Base-by-base conservation (phyloP, 1,284 basidiomycete species). In the Ceratobasidium sp. region DNA sequence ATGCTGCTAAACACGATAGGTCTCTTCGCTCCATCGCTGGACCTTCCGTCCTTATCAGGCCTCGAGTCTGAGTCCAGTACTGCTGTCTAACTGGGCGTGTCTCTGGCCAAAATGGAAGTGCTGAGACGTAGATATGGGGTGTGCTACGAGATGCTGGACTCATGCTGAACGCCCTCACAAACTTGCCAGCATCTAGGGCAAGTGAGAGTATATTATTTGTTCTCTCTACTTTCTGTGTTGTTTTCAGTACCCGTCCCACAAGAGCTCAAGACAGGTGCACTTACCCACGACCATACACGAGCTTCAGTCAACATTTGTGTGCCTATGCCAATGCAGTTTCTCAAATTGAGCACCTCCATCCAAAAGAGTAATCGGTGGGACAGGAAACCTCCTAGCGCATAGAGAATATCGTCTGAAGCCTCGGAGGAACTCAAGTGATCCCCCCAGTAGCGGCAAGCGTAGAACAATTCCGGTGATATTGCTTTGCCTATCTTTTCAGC, bases 51-150 rank as follows among this genome's bases (percentile, higher is more conserved):
- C 35, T 32, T 18, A 58, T 58, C 8, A 35, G 32, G 2, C 35
- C 55, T 35, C n/a, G 55, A 2, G 26, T 58, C 9, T 11, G 28
- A 9, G 2, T 41, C 32, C 35, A 16, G 30, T 64, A 64, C 5
- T n/a, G 14, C 14, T 13, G 7, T 6, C 16, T 49, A 6, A 64
- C 30, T 5, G 44, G 0, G 16, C 28, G 46, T 11, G 43, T 5
- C 30, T 38, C 0, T 28, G 23, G 26, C 26, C 61, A 64, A n/a
- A 64, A 35, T 26, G 6, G 23, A 11, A 64, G 21, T 5, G 43
- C 44, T 6, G 61, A 64, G 26, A 64, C 9, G 28, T 64, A 64
- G 43, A 64, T 28, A 26, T 64, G 61, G 1, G 61, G 44, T 28
- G 61, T 64, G 16, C 46, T 49, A 9, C 21, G 23, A 1, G 47